phyloP scores from a whole-genome alignment of 1,139 yeast genomes.

The Saccharomycopsis phalli region DNA sequence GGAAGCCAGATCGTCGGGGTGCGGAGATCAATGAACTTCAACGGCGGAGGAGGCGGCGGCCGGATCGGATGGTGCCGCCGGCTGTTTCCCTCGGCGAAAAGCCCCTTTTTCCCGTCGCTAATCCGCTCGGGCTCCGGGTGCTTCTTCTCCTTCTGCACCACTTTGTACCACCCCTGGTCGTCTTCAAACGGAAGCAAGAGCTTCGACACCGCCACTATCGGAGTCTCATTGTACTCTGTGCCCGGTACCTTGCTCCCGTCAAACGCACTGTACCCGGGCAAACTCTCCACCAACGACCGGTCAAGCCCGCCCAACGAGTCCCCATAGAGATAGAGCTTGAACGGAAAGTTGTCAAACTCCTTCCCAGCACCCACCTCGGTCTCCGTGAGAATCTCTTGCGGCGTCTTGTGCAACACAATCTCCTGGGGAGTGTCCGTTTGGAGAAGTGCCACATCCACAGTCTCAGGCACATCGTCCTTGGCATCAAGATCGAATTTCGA shows the following conservation, averaged over 20 bases:
- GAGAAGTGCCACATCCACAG: slow-evolving; percentile 9
- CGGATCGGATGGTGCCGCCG: slow-evolving; percentile 19
- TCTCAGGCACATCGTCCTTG: slow-evolving; percentile 8
- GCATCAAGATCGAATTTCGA: slow-evolving; percentile 3
- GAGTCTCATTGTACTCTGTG: slow-evolving; percentile 23
- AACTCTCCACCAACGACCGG: slow-evolving; percentile 42
- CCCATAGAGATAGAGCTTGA: slow-evolving; percentile 44
- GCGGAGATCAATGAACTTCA: slow-evolving; percentile 56
- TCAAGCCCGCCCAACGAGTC: slow-evolving; percentile 30
- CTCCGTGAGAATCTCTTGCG: background rate
- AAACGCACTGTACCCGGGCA: slow-evolving; percentile 37
- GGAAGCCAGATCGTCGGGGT: slow-evolving; percentile 96
- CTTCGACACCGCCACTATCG: slow-evolving; percentile 47
- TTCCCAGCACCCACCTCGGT: background rate
- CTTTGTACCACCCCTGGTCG: slow-evolving; percentile 50
- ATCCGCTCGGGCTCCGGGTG: slow-evolving; percentile 27
- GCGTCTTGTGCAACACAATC: background rate
- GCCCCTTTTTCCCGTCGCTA: slow-evolving; percentile 13
- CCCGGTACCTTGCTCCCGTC: slow-evolving; percentile 27
- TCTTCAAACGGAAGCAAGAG: slow-evolving; percentile 54
- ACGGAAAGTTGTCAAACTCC: slow-evolving; percentile 31
- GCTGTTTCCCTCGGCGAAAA: slow-evolving; percentile 22
- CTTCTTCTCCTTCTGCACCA: slow-evolving; percentile 43
- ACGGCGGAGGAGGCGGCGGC: slow-evolving; percentile 36
- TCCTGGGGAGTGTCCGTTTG: slow-evolving; percentile 14